These are phyloP conservation scores for Saccharomycopsis sp. DNA, from an alignment of 805 yeast genomes.

Conservation along the genomic window DNA sequence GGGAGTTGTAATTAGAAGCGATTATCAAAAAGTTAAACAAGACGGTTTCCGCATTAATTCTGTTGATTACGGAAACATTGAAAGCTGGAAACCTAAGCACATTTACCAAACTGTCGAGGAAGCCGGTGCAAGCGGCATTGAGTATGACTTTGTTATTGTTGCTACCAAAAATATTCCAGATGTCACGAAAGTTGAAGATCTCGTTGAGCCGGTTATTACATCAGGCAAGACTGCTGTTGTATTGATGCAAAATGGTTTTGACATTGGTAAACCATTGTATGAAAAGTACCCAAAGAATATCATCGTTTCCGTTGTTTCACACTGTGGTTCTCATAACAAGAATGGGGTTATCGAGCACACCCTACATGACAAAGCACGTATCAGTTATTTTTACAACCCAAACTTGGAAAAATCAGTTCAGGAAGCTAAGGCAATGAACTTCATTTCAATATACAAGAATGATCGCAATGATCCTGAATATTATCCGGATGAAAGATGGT, in stretches of 20 bases:
- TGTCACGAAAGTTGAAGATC: constrained; percentile 43
- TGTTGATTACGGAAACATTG: constrained; percentile 50
- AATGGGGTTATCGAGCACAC: constrained; percentile 43
- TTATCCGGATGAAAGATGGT: constrained; percentile 39
- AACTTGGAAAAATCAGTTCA: constrained; percentile 28
- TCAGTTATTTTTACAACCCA: constrained; percentile 45
- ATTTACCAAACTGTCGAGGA: constrained; percentile 37
- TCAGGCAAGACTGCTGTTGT: constrained; percentile 38
- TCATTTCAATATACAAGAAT: constrained; percentile 39
- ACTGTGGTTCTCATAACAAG: constrained; percentile 50
- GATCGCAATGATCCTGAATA: constrained; percentile 34
- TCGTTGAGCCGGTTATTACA: constrained; percentile 43
- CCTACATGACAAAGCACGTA: constrained; percentile 39
- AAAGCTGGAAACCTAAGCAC: constrained; percentile 49
- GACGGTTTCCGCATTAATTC: constrained; percentile 57
- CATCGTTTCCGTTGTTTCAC: constrained; percentile 54
- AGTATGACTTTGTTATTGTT: constrained; percentile 53
- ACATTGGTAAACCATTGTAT: constrained; percentile 49
- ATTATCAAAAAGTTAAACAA: constrained; percentile 43
- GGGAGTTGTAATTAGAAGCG: constrained; percentile 58
- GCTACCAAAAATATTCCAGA: constrained; percentile 67
- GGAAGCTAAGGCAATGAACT: constrained; percentile 33
- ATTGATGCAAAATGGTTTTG: constrained; percentile 62
- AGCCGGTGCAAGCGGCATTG: constrained; percentile 30
- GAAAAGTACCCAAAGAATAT: constrained; percentile 40